A percentile compares a stretch with the other conserved stretches of the same genome.
These are phyloP conservation scores for Lodderomyces parapsilosis DNA, from an alignment of 1,139 yeast genomes.

Conservation along the genomic window DNA sequence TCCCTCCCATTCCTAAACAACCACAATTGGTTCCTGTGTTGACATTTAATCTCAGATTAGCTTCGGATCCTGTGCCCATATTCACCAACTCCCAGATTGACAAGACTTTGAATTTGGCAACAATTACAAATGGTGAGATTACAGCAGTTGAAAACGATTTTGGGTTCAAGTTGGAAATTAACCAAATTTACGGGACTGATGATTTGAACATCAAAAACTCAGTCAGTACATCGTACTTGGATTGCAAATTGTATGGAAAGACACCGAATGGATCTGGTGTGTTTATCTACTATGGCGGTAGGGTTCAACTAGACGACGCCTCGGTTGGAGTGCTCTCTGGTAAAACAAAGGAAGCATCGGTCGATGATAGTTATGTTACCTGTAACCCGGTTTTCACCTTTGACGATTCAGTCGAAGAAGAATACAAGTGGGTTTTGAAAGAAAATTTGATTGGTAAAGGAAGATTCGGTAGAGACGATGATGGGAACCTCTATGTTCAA, in stretches of 20 bases:
- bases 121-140: conserved; percentile 27
- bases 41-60: conserved; percentile 25
- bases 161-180: conserved; percentile 29
- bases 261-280: conserved; percentile 40
- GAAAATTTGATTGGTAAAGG: conserved; percentile 54
- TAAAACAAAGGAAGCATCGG: conserved; percentile 27
- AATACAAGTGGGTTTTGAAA: conserved; percentile 46
- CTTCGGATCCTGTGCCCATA: conserved; percentile 17
- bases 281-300: conserved; percentile 45
- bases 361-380: conserved; percentile 48
- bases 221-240: conserved; percentile 36
- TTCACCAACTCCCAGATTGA: conserved; percentile 17
- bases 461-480: conserved; percentile 46
- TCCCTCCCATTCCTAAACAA: conserved; percentile 16
- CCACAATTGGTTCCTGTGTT: conserved; percentile 33
- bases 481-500: conserved; percentile 48
- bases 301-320: conserved; percentile 34
- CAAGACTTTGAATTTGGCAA: conserved; percentile 22
- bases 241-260: conserved; percentile 49
- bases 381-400: conserved; percentile 43
- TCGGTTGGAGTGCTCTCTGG: conserved; percentile 34
- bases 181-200: conserved; percentile 40
- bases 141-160: conserved; percentile 28
- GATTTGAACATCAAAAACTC: conserved; percentile 37
- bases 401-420: conserved; percentile 37